A percentile compares a stretch with the other conserved stretches of the same genome.
phyloP scores from a whole-genome alignment of 352 stramenopile species.

The Globisporangium acanthophoron region DNA sequence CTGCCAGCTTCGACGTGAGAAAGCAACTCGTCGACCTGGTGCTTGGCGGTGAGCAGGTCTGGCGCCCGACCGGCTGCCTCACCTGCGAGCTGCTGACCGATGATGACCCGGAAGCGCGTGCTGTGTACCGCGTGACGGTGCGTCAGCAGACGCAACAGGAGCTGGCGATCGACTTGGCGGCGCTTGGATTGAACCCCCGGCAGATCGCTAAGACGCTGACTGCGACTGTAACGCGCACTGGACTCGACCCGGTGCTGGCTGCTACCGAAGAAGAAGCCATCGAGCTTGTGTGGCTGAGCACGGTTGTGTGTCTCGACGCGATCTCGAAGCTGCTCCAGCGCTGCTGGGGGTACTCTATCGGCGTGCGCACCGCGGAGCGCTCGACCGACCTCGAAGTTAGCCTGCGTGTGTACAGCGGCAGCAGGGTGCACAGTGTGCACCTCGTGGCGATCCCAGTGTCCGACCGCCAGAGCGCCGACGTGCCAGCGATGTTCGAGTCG shows the following conservation, averaged over 20 bases:
- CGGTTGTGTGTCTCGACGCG: slow-evolving; percentile 30
- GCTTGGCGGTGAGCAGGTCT: neutral
- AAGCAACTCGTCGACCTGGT: neutral
- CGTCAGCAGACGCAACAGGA: slow-evolving; percentile 18
- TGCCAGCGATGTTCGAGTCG: slow-evolving; percentile 23
- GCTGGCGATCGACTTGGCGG: slow-evolving; percentile 20
- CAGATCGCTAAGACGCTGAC: slow-evolving; percentile 18
- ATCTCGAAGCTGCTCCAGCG: slow-evolving; percentile 25
- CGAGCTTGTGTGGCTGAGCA: slow-evolving; percentile 33
- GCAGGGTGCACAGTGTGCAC: slow-evolving; percentile 33
- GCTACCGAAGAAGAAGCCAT: slow-evolving; percentile 13
- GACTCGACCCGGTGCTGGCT: slow-evolving; percentile 12
- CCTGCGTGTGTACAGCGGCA: slow-evolving; percentile 28
- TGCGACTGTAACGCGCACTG: slow-evolving; percentile 15
- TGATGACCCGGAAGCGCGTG: neutral
- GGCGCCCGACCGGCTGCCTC: slow-evolving; percentile 4
- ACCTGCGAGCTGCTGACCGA: slow-evolving; percentile 5
- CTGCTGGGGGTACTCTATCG: slow-evolving; percentile 48
- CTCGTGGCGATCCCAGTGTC: slow-evolving; percentile 27
- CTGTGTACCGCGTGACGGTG: slow-evolving; percentile 17
- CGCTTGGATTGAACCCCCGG: slow-evolving; percentile 9
- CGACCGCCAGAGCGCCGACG: slow-evolving; percentile 11
- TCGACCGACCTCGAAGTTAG: slow-evolving; percentile 36
- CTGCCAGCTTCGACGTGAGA: neutral
- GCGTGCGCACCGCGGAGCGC: slow-evolving; percentile 23